Evolutionary conservation across 768 basidiomycete species (phyloP), one percentile per base, ranked within the genome.

Genomic region (Austroboletus eburneus): DNA sequence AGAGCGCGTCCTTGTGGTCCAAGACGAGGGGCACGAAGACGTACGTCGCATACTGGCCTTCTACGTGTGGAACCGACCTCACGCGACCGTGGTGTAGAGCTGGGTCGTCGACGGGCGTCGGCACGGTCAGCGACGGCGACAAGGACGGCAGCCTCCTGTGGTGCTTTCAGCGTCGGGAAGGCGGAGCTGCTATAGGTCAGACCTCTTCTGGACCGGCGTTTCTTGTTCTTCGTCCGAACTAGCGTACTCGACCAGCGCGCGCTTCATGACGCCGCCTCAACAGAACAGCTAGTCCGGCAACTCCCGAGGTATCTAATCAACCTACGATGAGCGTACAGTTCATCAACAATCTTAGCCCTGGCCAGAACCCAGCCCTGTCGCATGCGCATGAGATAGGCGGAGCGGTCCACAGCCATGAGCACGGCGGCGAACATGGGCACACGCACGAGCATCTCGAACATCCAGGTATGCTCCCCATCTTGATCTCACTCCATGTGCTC

Each of bases 381-480:
- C 81, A 84, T 57, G 69, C 77, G 10, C 85, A 90, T 60, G 79
- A 71, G 43, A 63, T 61, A 46, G 67, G 58, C 36, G 70, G 60
- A 13, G 63, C 52, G 8, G 35, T 60, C 12, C 72, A 76, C 40
- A 68, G 66, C 10, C 83, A 85, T 52, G 73, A 76, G 39, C 81
- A 81, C 56, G 78, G 70, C 9, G 76, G 74, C 35, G 92, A 94
- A 43, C 94, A 97, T 59, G 94, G 94, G 4, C 95, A 97, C 58
- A 92, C 92, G 0, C 95, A 97, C 64, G 95, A 97, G 52, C 83
- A 89, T 57, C 75, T 95, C 39, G 91, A 96, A 45, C 76, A 96
- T 68, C 76, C 93, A 48, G 94, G 94, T 86, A 61, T 33, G 71
- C 54, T 17, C 41, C 37, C 9, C 14, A 34, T n/a, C 33, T 29